These are phyloP conservation scores for sorghum (Sorghum bicolor) DNA, from an alignment of 176 grass and related monocot species.

Conservation along the genomic window Sorghum_bicolor_NCBIv3 NC_012870.2:68499501-68500000, in stretches of 20 bases:
- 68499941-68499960: slow-evolving; percentile 12
- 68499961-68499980: not conserved
- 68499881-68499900: slow-evolving; percentile 98
- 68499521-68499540: slow-evolving; percentile 90
- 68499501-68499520: slow-evolving; percentile 96
- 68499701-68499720: slow-evolving; percentile 55
- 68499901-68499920: slow-evolving; percentile 26
- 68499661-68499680: slow-evolving; percentile 58
- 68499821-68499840: slow-evolving; percentile 69
- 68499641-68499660: slow-evolving; percentile 68
- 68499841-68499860: slow-evolving; percentile 81
- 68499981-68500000: not conserved
- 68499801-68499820: not conserved
- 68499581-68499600: slow-evolving; percentile 83
- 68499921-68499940: slow-evolving; percentile 10
- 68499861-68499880: slow-evolving; percentile 80
- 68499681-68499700: slow-evolving; percentile 47
- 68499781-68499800: slow-evolving; percentile 21
- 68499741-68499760: not conserved
- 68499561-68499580: slow-evolving; percentile 97
- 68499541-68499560: slow-evolving; percentile 82
- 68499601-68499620: slow-evolving; percentile 74
- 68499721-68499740: slow-evolving; percentile 63
- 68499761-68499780: slow-evolving; percentile 15
- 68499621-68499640: slow-evolving; percentile 79